Evolutionary conservation across 2,329 filamentous ascomycete genomes (phyloP), one percentile per base, ranked within the genome.

Genomic region (Hymenoscyphus linearis): DNA sequence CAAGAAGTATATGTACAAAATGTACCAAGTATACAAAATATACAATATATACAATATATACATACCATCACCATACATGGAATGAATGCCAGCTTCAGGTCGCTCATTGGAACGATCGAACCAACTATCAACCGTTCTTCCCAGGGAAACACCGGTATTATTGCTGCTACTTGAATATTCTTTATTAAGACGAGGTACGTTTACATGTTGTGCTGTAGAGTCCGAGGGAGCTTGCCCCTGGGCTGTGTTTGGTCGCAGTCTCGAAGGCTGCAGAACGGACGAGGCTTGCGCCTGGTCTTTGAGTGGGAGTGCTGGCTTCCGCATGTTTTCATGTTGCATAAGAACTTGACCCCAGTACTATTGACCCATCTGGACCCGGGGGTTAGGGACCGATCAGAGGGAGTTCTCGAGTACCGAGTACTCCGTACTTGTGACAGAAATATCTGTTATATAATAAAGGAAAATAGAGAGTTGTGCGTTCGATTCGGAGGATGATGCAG

Each of bases 21-120:
- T 16, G 25, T 13, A 64, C 66, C 27, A 10, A 53, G 27, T 36
- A 52, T 10, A 37, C 16, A 5, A 3, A 26, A 3, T 18, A 40
- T 16, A 35, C 13, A 53, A 35, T 36, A 52, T 10, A 37, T 22
- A 5, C 4, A 26, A 3, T 18, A 40, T 16, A 47, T 13, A 64
- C 66, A 64, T 65, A 72, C 70, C 61, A 35, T 70, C 70, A 61
- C 67, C 60, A 27, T 62, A 60, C 18, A 35, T 60, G 25, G 62
- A 25, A 26, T 59, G 54, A 3, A 58, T 36, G 14, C 58, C 59
- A n/a, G 57, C 50, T 14, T 52, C 57, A 4, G 67, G 68, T 27
- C 62, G 62, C n/a, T 63, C 64, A 53, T 71, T 72, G 2, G 63
- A 64, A 22, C 57, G 54, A 50, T 71, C 61, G 37, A 72, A 72